Conservation (phyloP, 73 alveolate species). For the Paraurostyla sp. region DNA sequence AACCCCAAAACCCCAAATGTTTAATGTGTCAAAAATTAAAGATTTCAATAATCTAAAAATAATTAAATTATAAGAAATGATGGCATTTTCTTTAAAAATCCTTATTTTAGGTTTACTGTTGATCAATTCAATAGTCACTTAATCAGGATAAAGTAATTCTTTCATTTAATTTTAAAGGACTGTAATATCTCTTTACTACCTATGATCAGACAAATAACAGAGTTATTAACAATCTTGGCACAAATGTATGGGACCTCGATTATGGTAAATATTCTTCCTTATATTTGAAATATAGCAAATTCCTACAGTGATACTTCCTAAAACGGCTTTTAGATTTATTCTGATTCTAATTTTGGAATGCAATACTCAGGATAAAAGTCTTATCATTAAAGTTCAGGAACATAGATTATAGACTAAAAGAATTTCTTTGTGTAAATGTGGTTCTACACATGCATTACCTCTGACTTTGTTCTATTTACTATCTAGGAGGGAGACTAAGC, state of each 20-base stretch:
- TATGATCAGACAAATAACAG: not conserved
- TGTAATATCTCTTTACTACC: not conserved
- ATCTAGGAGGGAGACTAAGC: conserved; percentile 11
- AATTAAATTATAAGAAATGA: no score
- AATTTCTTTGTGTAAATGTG: conserved; percentile 1
- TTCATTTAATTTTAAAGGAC: not conserved
- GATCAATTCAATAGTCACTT: not conserved
- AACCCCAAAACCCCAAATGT: conserved; percentile 4
- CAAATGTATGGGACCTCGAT: not conserved
- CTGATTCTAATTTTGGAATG: conserved; percentile 32
- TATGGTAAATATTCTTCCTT: not conserved
- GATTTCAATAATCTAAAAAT: not conserved
- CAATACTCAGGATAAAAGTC: conserved; percentile 17
- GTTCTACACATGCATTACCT: conserved; percentile 29
- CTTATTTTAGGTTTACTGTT: not conserved
- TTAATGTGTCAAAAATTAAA: not conserved
- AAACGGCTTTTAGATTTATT: not conserved
- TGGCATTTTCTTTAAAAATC: no score
- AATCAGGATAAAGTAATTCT: not conserved
- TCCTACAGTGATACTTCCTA: conserved; percentile 5
- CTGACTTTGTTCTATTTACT: not conserved
- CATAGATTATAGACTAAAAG: not conserved
- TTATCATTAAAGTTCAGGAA: conserved; percentile 1
- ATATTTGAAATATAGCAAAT: not conserved
- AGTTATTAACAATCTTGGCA: not conserved